Evolutionary conservation across 495 filamentous ascomycete species (phyloP), one percentile per base, ranked within the genome.

Genomic region (Penicillium argentinense): DNA sequence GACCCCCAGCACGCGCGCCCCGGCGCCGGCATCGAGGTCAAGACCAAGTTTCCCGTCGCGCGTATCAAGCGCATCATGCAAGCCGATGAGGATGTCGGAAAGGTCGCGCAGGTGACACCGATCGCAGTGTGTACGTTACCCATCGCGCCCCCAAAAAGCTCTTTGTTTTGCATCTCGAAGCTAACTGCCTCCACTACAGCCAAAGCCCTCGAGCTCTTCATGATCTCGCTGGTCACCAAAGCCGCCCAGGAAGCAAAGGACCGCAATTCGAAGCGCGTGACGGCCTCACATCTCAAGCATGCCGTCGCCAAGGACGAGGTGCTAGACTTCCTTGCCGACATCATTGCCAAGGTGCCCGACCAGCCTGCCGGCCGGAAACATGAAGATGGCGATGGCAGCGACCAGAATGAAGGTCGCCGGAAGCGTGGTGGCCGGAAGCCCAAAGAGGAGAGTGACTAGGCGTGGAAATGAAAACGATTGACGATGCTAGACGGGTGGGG

Each of bases 61-160:
- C 82, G 93, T 39, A 99, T 97, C 67, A 99, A 99, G 80, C 86
- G 93, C 41, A 97, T 99, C 51, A 97, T 99, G 93, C 93, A 99
- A 68, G 93, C 93, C 5, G 93, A 99, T 60, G 93, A 99, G 59
- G 93, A 99, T 68, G 91, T 99, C 2, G 93, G 93, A 29, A 99
- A 99, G 71, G 95, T 99, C 3, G 90, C 93, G 6, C 95, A 97
- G 68, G 92, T 96, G 17, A 95, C 91, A 4, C 91, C 91, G 2
- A 91, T 95, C 57, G 91, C 88, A 37, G 91, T 97, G 40, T 89
- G 90, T 84, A 79, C 47, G 80, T 83, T n/a, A 8, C 8, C 13
- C 7, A 24, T 28, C 25, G n/a, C 39, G 11, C 33, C 17, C 14
- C 14, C 21, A 26, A 3, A 18, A 37, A n/a, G 3, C 30, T 49